Base-by-base conservation (phyloP, 2,329 filamentous ascomycete genomes). In the Graphilbum fragrans region DNA sequence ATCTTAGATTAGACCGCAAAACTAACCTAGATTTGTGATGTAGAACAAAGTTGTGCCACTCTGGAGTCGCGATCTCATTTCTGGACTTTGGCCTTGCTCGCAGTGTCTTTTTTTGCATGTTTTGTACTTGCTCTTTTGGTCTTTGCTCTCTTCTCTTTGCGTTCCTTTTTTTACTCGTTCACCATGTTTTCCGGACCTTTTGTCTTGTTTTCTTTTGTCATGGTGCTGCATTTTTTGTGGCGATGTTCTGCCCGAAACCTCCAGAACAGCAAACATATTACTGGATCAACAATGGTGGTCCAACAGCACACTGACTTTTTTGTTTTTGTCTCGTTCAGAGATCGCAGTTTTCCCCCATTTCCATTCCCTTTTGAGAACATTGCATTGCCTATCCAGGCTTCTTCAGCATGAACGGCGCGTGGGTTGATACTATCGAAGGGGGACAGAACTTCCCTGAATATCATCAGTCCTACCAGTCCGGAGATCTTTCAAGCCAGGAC, bases 11-110 rank as follows among this genome's bases (percentile, higher is more conserved):
- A n/a, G n/a, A n/a, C n/a, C n/a, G n/a, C n/a, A n/a, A n/a, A n/a
- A n/a, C n/a, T n/a, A n/a, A n/a, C n/a, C n/a, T n/a, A n/a, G n/a
- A n/a, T 44, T 47, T 52, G 8, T 7, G 54, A 60, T 50, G 55
- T 75, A 70, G 63, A 61, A 66, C 72, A 74, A 74, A 75, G 72
- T 70, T 76, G 72, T 68, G 53, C 59, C 59, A 62, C 53, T 58
- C 55, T 61, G 54, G 58, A 47, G 56, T 52, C 56, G 50, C 41
- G 55, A 32, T 12, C 18, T 32, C 10, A 8, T 32, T 31, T 32
- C 8, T 12, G 25, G 12, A 12, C 12, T 27, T 27, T 27, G 23
- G 19, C 17, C 6, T 31, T 39, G 25, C 20, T 29, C 6, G 17
- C 27, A 20, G 8, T 11, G 33, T 39, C 14, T 31, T 27, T n/a